Conservation (phyloP, 2,329 filamentous ascomycete genomes). For the Pseudocercospora pini-densiflorae region DNA sequence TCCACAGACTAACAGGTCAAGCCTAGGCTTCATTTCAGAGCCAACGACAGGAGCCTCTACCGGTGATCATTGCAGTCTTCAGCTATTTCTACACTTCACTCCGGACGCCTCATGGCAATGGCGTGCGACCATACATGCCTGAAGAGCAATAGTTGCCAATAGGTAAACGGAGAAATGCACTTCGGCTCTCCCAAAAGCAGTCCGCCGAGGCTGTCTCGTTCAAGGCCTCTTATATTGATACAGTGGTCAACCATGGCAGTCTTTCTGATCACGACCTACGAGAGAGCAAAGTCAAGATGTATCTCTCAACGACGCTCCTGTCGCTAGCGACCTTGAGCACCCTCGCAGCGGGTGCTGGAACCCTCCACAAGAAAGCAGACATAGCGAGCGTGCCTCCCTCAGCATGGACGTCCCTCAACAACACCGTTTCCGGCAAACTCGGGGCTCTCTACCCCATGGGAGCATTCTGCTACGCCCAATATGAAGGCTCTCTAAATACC, state of each 20-base stretch:
- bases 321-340: too few species aligned
- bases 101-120: background rate
- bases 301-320: background rate
- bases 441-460: slow-evolving; percentile 2
- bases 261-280: background rate
- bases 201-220: background rate
- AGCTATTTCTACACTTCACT: background rate
- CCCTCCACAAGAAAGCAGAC: slow-evolving; percentile 11
- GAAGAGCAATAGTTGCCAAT: background rate
- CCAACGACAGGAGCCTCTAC: background rate
- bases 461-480: slow-evolving; percentile 4
- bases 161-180: too few species aligned
- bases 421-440: slow-evolving; percentile 1
- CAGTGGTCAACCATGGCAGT: background rate
- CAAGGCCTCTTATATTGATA: background rate
- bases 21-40: background rate
- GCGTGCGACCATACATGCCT: background rate
- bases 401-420: slow-evolving; percentile 8
- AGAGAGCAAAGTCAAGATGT: background rate
- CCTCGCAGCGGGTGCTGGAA: background rate
- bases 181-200: background rate
- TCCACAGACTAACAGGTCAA: background rate
- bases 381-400: slow-evolving; percentile 3
- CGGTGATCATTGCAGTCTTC: background rate
- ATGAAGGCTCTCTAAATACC: slow-evolving; percentile 5